Base-by-base conservation (phyloP, 345 rosid species). In the Brassica rapa region DNA sequence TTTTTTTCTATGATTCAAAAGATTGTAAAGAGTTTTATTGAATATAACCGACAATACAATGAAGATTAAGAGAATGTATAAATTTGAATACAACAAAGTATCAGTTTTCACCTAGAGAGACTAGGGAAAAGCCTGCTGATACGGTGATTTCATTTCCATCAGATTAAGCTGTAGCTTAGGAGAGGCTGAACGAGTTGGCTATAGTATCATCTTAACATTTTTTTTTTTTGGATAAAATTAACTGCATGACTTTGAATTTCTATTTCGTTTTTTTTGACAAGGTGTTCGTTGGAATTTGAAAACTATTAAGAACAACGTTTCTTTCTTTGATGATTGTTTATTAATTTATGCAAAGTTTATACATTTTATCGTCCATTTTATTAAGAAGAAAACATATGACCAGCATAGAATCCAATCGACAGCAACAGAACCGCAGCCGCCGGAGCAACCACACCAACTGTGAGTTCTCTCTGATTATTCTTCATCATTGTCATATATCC, bases 401-500 rank as follows among this genome's bases (percentile, higher is more conserved):
- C 76, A 0, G 83, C 79, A 41, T 8, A 80, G 71, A 75, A 74
- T 4, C 83, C 83, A 75, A 80, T 21, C 14, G 80, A 80, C 5
- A 80, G 39, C 72, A 75, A 56, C 19, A 80, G 62, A 64, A 80
- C 62, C 5, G 83, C 79, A 21, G 71, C 75, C 0, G 60, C 78
- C 0, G 82, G 77, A 43, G 51, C 72, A 63, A 80, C 43, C 79
- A 80, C 8, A 55, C 79, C 72, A 27, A 72, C 53, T 16, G 79
- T 69, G 16, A 75, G 15, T 23, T 62, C 63, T 39, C 59, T 75
- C 16, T 8, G 66, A 35, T 80, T 70, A 12, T 74, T 70, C 83
- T 75, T 80, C 76, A 80, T 70, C 79, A 74, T 12, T 56, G 41
- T 30, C 25, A 80, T 5, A 75, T 80, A 80, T 10, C 80, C 83